phyloP scores from a whole-genome alignment of 2,329 filamentous ascomycete species.

The Xylaria sp. region DNA sequence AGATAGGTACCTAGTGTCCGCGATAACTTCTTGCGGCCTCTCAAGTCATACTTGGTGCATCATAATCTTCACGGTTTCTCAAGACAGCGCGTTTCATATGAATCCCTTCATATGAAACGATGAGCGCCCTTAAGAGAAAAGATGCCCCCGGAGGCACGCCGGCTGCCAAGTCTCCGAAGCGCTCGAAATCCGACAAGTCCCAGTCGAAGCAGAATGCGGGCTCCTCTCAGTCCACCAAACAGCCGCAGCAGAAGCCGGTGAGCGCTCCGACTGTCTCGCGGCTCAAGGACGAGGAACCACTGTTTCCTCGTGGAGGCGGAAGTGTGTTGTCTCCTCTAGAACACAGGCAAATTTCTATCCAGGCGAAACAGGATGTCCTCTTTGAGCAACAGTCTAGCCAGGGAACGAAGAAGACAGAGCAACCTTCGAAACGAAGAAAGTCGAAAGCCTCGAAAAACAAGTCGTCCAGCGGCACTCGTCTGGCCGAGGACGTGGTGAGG shows the following conservation, averaged over 20 bases:
- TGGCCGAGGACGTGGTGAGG: constrained; percentile 65
- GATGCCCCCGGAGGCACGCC: constrained; percentile 59
- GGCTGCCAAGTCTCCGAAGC: constrained; percentile 57
- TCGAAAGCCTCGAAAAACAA: constrained; percentile 59
- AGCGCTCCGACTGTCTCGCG: constrained; percentile 49
- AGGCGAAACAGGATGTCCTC: constrained; percentile 89
- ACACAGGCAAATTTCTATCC: constrained; percentile 93
- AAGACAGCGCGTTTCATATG: constrained; percentile 8
- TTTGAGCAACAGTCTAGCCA: constrained; percentile 77
- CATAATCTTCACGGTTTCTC: background rate
- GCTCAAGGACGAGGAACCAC: constrained; percentile 78
- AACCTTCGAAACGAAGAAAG: constrained; percentile 60
- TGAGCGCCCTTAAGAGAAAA: constrained; percentile 65
- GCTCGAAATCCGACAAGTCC: constrained; percentile 47
- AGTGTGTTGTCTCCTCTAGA: constrained; percentile 91
- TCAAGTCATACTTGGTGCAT: background rate
- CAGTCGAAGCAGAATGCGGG: constrained; percentile 43
- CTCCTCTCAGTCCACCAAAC: constrained; percentile 34
- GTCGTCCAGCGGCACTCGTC: constrained; percentile 58
- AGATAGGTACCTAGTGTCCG: background rate
- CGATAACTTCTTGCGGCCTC: constrained; percentile 3
- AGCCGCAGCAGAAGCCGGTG: constrained; percentile 34
- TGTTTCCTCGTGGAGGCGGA: constrained; percentile 91
- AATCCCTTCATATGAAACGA: constrained; percentile 43
- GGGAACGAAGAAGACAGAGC: constrained; percentile 50